Evolutionary conservation across 805 yeast species (phyloP).

Genomic region (Monosporozyma aquatica): DNA sequence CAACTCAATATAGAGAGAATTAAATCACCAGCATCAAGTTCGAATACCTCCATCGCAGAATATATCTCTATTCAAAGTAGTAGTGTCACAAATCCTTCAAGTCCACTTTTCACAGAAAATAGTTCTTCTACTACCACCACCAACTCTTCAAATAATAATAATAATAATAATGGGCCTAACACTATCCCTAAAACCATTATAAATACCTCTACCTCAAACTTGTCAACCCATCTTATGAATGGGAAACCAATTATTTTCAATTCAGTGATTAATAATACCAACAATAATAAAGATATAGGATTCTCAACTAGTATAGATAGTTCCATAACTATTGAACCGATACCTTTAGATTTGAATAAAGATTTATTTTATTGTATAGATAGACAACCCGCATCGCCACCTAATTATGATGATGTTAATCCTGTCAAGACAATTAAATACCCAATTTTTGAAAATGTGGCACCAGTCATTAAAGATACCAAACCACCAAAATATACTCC

Average conservation of each 20-base stretch:
- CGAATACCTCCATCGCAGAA: neutral
- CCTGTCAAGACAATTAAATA: slow-evolving; percentile 21
- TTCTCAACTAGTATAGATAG: no score
- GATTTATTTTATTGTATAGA: slow-evolving; percentile 28
- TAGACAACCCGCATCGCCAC: slow-evolving; percentile 32
- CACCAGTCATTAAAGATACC: slow-evolving; percentile 21
- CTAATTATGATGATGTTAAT: slow-evolving; percentile 22
- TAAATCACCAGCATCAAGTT: slow-evolving; percentile 5
- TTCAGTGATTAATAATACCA: neutral
- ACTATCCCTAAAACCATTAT: neutral
- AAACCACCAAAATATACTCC: slow-evolving; percentile 59
- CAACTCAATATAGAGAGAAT: neutral
- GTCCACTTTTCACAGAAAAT: neutral
- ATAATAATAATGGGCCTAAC: neutral
- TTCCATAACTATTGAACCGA: neutral
- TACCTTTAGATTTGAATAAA: neutral
- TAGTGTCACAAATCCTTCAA: neutral
- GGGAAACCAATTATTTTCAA: neutral
- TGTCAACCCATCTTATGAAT: no score
- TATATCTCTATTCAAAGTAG: slow-evolving; percentile 1
- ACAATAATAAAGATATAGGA: no score
- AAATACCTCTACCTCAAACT: neutral
- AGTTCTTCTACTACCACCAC: neutral
- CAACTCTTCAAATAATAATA: neutral
- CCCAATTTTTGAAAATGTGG: slow-evolving; percentile 38